phyloP scores from a whole-genome alignment of 75 land plant species.

The Isoetes taiwanensis region DNA sequence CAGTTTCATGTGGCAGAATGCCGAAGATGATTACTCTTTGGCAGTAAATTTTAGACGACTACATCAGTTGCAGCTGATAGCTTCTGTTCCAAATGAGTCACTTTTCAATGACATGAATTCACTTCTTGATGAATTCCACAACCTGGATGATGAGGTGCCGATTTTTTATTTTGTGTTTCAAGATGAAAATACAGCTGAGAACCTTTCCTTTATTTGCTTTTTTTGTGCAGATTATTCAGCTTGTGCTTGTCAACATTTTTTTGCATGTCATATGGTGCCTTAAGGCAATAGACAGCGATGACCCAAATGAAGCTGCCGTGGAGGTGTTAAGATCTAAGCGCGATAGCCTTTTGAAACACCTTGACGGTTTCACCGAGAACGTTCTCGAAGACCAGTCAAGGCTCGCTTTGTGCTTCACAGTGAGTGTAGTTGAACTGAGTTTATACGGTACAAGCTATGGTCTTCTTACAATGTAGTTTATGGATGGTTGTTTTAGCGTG shows the following conservation, averaged over 20 bases:
- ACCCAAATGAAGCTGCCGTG: slow-evolving; percentile 38
- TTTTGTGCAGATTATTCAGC: slow-evolving; percentile 45
- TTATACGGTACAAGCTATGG: too few species aligned
- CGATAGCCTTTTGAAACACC: slow-evolving; percentile 34
- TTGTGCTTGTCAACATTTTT: slow-evolving; percentile 69
- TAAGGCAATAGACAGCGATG: slow-evolving; percentile 41
- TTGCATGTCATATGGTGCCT: slow-evolving; percentile 60
- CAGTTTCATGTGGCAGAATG: slow-evolving; percentile 30
- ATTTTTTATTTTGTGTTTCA: too few species aligned
- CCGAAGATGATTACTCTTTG: slow-evolving; percentile 87
- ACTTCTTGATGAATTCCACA: slow-evolving; percentile 37
- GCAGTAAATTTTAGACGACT: slow-evolving; percentile 76
- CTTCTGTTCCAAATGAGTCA: slow-evolving; percentile 34
- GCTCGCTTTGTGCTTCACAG: too few species aligned
- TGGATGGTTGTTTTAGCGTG: too few species aligned
- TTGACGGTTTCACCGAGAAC: slow-evolving; percentile 28
- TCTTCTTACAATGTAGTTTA: too few species aligned
- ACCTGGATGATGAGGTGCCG: slow-evolving; percentile 68
- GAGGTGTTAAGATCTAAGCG: slow-evolving; percentile 42
- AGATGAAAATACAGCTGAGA: too few species aligned
- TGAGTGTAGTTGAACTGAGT: too few species aligned
- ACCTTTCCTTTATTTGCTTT: too few species aligned
- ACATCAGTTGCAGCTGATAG: slow-evolving; percentile 67
- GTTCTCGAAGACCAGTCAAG: slow-evolving; percentile 28
- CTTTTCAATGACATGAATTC: slow-evolving; percentile 41